Evolutionary conservation across 2,329 filamentous ascomycete species (phyloP), one percentile per base, ranked within the genome.

Genomic region (Cladosporium velox): DNA sequence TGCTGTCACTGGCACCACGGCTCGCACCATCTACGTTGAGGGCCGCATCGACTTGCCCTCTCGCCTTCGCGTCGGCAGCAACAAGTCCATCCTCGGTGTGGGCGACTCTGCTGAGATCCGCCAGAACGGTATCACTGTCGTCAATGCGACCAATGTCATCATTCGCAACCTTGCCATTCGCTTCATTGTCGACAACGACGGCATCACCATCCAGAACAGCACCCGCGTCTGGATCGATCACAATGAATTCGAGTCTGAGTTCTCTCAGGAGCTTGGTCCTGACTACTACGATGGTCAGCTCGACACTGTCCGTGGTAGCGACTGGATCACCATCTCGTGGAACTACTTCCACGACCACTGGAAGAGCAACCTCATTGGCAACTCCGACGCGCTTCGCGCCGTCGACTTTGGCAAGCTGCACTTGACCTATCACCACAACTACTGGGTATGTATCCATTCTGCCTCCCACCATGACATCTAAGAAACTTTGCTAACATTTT

Each of bases 331-430:
- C 0, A 74, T 83, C 2, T 82, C 78, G 0, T 81, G 80, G 79
- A 83, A 83, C 73, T 82, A 82, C 69, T 82, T 83, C 77, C 81
- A 83, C 67, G 78, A 82, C 68, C 80, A 82, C 73, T 83, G 80
- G 78, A 84, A 75, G 66, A 71, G 69, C 52, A 82, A 80, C 2
- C 77, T 83, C 0, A 71, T 83, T 3, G 81, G 81, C 8, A 82
- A 81, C 72, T 74, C 76, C 41, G 76, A 77, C 49, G 68, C 68
- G 1, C 74, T 81, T 61, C 78, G 80, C 54, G 78, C 79, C 41
- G 70, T 80, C 24, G 82, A 82, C 70, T 75, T 67, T 2, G 81
- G 81, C 6, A 75, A 81, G 60, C 77, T 84, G 7, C 82, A 82
- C 70, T 70, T 85, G 64, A 83, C 80, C 0, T 84, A 83, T 67